These are phyloP conservation scores for Ananas comosus DNA, from an alignment of 176 grass and related monocot species.

Conservation along the genomic window DNA sequence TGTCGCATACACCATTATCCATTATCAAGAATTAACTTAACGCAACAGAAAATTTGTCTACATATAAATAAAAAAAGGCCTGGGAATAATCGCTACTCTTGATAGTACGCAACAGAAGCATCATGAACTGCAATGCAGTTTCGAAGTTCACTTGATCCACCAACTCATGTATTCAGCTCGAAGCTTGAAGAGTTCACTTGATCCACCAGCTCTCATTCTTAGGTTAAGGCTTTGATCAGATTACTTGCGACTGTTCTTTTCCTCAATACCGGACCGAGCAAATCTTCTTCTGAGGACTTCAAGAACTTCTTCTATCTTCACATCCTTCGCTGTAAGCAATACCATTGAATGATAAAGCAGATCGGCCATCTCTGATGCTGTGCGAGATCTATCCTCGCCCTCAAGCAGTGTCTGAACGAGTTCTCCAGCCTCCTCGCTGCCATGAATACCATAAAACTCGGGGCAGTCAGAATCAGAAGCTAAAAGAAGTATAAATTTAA, in stretches of 20 bases:
- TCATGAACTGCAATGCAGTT: too few relatives aligned
- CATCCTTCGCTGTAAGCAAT: conserved; percentile 53
- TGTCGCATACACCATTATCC: too few relatives aligned
- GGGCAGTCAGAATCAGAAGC: background rate
- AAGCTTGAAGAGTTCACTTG: too few relatives aligned
- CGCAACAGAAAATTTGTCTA: too few relatives aligned
- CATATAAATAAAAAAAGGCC: too few relatives aligned
- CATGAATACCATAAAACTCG: background rate
- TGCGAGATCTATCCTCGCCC: conserved; percentile 48
- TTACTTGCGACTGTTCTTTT: conserved; percentile 71
- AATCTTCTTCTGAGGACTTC: conserved; percentile 74
- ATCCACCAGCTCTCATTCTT: too few relatives aligned
- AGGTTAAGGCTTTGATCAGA: background rate
- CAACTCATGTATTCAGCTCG: too few relatives aligned
- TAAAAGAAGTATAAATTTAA: too few relatives aligned
- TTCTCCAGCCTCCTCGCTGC: conserved; percentile 75
- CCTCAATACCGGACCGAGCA: conserved; percentile 63
- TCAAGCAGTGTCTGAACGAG: conserved; percentile 60
- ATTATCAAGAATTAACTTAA: too few relatives aligned
- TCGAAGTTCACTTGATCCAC: too few relatives aligned
- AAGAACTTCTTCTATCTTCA: conserved; percentile 69
- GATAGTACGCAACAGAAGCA: too few relatives aligned
- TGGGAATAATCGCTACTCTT: too few relatives aligned
- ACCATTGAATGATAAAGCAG: conserved; percentile 87
- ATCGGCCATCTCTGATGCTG: conserved; percentile 80